Conservation (phyloP, 805 yeast genomes). For the Candida morakotiae region DNA sequence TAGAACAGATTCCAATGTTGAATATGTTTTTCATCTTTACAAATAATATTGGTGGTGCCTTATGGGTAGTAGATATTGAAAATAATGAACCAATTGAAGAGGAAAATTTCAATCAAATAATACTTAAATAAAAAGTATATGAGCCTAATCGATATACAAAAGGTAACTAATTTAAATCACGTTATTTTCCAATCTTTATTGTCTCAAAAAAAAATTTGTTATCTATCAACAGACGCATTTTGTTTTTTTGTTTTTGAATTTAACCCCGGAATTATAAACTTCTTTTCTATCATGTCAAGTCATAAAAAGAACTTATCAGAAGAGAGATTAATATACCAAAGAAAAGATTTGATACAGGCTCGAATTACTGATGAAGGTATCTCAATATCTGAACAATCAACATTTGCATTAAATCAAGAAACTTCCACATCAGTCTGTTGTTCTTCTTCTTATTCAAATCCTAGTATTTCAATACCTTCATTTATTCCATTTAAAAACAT, state of each 20-base stretch:
- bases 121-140: too few relatives aligned
- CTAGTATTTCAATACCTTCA: not conserved
- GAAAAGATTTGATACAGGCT: conserved; percentile 8
- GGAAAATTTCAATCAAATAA: not conserved
- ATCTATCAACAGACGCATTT: too few relatives aligned
- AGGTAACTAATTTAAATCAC: too few relatives aligned
- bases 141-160: too few relatives aligned
- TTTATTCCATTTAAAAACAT: conserved; percentile 20
- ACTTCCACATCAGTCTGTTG: conserved; percentile 2
- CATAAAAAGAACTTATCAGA: conserved; percentile 10
- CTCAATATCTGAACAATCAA: conserved; percentile 11
- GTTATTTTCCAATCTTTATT: too few relatives aligned
- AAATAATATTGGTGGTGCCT: conserved; percentile 58
- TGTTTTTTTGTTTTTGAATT: too few relatives aligned
- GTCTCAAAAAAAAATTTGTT: too few relatives aligned
- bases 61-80: conserved; percentile 52
- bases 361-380: conserved; percentile 11
- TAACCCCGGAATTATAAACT: too few relatives aligned
- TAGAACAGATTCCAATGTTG: conserved; percentile 54
- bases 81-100: conserved; percentile 7
- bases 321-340: conserved; percentile 12
- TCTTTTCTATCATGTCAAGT: too few relatives aligned
- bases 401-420: conserved; percentile 7
- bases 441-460: not conserved
- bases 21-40: conserved; percentile 54